These are phyloP conservation scores for Novymonas esmeraldas DNA, from an alignment of 208 protist species.

Conservation along the genomic window DNA sequence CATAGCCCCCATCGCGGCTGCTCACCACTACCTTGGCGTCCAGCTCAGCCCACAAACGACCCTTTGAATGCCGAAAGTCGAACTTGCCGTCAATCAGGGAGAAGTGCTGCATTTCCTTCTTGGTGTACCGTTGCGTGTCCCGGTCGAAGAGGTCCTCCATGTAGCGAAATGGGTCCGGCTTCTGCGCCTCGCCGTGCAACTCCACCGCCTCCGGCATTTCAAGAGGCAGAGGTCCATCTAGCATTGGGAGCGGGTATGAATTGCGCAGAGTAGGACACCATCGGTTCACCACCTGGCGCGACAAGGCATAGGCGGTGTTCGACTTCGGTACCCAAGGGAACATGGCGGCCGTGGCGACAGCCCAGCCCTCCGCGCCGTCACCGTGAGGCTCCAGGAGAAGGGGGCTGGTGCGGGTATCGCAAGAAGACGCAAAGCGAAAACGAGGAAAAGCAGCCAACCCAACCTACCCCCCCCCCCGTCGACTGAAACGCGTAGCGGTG, in stretches of 20 bases:
- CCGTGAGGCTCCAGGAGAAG: too few relatives aligned
- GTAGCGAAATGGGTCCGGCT: constrained; percentile 82
- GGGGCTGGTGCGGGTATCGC: too few relatives aligned
- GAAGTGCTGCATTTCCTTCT: constrained; percentile 76
- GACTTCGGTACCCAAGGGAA: constrained; percentile 87
- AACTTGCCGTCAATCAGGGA: constrained; percentile 73
- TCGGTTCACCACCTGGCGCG: constrained; percentile 62
- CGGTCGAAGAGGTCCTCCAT: constrained; percentile 90
- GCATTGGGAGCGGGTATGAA: constrained; percentile 64
- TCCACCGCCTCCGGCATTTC: constrained; percentile 48
- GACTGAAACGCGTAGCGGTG: too few relatives aligned
- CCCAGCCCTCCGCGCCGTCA: too few relatives aligned
- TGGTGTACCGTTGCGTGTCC: constrained; percentile 71
- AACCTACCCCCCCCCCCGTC: too few relatives aligned
- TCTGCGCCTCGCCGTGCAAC: constrained; percentile 59
- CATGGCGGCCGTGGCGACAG: constrained; percentile 79
- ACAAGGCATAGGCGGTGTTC: constrained; percentile 54
- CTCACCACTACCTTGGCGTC: constrained; percentile 87
- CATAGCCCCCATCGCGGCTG: constrained; percentile 86
- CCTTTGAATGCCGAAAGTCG: constrained; percentile 87
- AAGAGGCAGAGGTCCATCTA: constrained; percentile 83
- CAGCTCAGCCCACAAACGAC: constrained; percentile 82
- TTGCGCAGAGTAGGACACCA: constrained; percentile 74
- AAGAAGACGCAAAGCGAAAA: too few relatives aligned
- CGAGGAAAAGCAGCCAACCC: too few relatives aligned